Conservation (phyloP, 192 early-diverging fungal genomes). For the Jimgerdemannia flammicorona region DNA sequence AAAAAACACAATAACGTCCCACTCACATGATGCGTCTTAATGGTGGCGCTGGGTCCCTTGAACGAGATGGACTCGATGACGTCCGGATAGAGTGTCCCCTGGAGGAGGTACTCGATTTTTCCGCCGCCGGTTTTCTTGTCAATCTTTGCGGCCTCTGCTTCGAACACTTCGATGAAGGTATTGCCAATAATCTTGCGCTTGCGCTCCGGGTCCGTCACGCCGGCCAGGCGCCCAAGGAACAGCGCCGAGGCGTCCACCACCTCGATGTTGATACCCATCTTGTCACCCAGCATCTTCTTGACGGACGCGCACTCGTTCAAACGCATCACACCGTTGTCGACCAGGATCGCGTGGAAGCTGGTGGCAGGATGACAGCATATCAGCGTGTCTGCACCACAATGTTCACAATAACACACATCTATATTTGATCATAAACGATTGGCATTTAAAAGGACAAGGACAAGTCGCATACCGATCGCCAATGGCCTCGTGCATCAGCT, state of each 20-base stretch:
- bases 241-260: constrained; percentile 84
- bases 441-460: background rate
- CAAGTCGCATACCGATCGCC: constrained; percentile 65
- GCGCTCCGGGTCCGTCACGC: constrained; percentile 91
- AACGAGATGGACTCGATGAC: constrained; percentile 98
- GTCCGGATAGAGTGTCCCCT: constrained; percentile 98
- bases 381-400: too few species aligned
- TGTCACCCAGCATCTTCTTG: constrained; percentile 80
- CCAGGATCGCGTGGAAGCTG: constrained; percentile 91
- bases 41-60: constrained; percentile 98
- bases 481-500: constrained; percentile 95
- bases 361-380: background rate
- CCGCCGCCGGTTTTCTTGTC: constrained; percentile 79
- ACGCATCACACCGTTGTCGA: constrained; percentile 99
- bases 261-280: constrained; percentile 94
- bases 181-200: constrained; percentile 99
- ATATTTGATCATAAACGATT: background rate
- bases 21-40: constrained; percentile 95
- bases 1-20: background rate
- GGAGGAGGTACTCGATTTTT: constrained; percentile 91
- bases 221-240: constrained; percentile 83
- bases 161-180: constrained; percentile 98
- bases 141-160: constrained; percentile 86
- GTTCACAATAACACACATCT: constrained; percentile 1
- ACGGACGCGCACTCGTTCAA: constrained; percentile 88